Evolutionary conservation across 2,329 filamentous ascomycete genomes (phyloP), one percentile per base, ranked within the genome.

Genomic region (Colletotrichum sp.): DNA sequence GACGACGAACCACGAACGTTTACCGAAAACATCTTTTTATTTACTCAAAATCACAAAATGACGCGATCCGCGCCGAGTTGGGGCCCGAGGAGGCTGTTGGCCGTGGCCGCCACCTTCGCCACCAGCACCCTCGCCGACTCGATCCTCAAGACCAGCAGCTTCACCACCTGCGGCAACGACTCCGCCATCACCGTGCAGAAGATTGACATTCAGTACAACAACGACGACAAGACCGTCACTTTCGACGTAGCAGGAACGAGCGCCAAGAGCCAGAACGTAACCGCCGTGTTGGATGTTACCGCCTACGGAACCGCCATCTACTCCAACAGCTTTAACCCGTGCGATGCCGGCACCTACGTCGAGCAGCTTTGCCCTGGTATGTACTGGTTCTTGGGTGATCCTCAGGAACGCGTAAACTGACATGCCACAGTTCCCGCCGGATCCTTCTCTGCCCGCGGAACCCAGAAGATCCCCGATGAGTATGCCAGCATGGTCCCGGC

Each of bases 301-400:
- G 96, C 96, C 10, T 99, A 99, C 82, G 97, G 97, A 76, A 92
- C 91, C 75, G 85, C 94, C 77, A 91, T 98, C 28, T 99, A 98
- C 86, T 88, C 90, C 52, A 95, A 95, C 76, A 87, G 86, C 6
- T 98, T 99, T 85, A 92, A 98, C 81, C 97, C 97, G 44, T 99
- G 97, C 84, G 90, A 93, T 21, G 79, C 86, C 3, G 85, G 82
- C 49, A 96, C 92, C 21, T 93, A 91, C 79, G 90, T 98, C 67
- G 83, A 90, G 10, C 88, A 95, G 80, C 89, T 99, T 64, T 99
- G 97, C 86, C 97, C 97, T 82, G 90, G 94, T 95, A 89, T 76
- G 91, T 85, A 39, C 24, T 32, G 26, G 13, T 2, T 18, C 5
- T 13, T n/a, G 49, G 15, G 24, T 8, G 30, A 60, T 69, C 71